phyloP scores from a whole-genome alignment of 371 early-diverging fungal genomes.

The Syncephalastrum monosporum region DNA sequence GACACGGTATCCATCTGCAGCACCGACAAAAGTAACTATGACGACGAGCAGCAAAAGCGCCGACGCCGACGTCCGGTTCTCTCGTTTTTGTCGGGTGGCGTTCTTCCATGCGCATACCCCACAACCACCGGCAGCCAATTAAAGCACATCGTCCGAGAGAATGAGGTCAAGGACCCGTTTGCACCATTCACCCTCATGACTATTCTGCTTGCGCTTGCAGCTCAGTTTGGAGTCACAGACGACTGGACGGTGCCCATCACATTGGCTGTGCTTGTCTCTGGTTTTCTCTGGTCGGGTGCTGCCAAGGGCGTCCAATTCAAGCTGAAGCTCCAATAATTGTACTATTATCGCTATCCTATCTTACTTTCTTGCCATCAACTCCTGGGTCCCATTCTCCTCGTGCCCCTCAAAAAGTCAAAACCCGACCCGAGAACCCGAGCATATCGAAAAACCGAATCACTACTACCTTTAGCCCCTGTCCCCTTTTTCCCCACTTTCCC shows the following conservation, averaged over 20 bases:
- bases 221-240: conserved; percentile 43
- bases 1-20: conserved; percentile 1
- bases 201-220: conserved; percentile 34
- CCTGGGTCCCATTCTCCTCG: too few relatives aligned
- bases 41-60: not conserved
- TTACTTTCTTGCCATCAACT: too few relatives aligned
- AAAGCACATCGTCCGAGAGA: not conserved
- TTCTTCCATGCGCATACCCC: conserved; percentile 21
- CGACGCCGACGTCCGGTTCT: conserved; percentile 6
- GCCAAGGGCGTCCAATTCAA: conserved; percentile 32
- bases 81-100: conserved; percentile 16
- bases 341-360: too few relatives aligned
- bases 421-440: too few relatives aligned
- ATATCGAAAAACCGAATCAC: too few relatives aligned
- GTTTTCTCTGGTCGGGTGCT: conserved; percentile 43
- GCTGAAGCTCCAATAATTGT: conserved; percentile 21
- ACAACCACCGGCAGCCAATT: not conserved
- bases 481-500: too few relatives aligned
- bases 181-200: conserved; percentile 35
- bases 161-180: conserved; percentile 35
- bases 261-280: conserved; percentile 39
- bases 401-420: too few relatives aligned
- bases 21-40: not conserved
- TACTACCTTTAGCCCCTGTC: too few relatives aligned
- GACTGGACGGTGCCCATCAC: conserved; percentile 54